These are phyloP conservation scores for Coemansia sp. DNA, from an alignment of 192 early-diverging fungal species.

Conservation along the genomic window DNA sequence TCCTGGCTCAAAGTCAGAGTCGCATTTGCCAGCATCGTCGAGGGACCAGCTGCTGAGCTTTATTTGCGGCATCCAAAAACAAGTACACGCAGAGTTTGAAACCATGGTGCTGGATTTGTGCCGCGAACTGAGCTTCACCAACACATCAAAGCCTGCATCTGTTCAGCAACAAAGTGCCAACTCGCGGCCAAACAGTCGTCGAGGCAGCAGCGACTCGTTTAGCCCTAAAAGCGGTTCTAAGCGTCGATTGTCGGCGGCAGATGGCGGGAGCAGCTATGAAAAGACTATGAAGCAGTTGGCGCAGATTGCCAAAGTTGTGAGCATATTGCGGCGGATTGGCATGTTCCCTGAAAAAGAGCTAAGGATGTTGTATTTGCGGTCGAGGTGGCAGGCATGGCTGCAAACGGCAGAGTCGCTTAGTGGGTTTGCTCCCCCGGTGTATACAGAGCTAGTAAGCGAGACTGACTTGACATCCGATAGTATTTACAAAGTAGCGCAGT, in stretches of 20 bases:
- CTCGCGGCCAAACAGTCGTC: background rate
- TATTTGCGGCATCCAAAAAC: slow-evolving; percentile 32
- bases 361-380: slow-evolving; percentile 45
- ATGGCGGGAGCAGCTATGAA: slow-evolving; percentile 20
- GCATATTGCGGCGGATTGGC: slow-evolving; percentile 40
- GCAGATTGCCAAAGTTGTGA: slow-evolving; percentile 32
- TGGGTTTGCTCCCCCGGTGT: slow-evolving; percentile 18
- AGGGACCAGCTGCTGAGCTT: slow-evolving; percentile 28
- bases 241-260: slow-evolving; percentile 1
- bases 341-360: slow-evolving; percentile 41
- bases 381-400: slow-evolving; percentile 48
- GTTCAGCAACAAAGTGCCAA: background rate
- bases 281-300: slow-evolving; percentile 38
- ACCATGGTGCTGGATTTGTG: slow-evolving; percentile 40
- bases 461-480: background rate
- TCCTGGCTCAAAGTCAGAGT: slow-evolving; percentile 17
- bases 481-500: background rate
- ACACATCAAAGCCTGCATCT: background rate
- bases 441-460: background rate
- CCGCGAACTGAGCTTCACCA: slow-evolving; percentile 30
- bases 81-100: slow-evolving; percentile 48
- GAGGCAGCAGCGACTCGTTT: background rate
- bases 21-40: slow-evolving; percentile 2
- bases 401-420: slow-evolving; percentile 33
- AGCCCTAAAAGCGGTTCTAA: background rate